These are phyloP conservation scores for Hericium coralloides DNA, from an alignment of 768 basidiomycete species.

Conservation along the genomic window DNA sequence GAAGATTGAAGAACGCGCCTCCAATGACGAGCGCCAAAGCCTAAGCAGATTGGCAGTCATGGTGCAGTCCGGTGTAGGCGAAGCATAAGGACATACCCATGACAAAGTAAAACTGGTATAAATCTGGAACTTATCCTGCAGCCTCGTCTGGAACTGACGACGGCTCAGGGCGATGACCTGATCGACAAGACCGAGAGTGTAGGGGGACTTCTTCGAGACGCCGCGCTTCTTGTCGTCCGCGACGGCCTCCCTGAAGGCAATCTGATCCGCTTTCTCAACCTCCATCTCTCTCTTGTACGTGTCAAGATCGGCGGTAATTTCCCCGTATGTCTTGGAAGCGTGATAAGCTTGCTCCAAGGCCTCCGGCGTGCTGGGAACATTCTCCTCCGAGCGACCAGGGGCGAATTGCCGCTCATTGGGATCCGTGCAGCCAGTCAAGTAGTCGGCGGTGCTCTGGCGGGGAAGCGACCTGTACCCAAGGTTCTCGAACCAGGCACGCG, in stretches of 20 bases:
- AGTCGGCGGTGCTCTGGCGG: conserved; percentile 86
- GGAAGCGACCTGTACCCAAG: conserved; percentile 70
- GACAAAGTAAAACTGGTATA: conserved; percentile 59
- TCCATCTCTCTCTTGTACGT: conserved; percentile 51
- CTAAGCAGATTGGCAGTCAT: neutral
- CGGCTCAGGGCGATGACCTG: conserved; percentile 67
- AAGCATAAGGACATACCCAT: conserved; percentile 44
- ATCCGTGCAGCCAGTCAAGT: conserved; percentile 78
- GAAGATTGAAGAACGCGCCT: conserved; percentile 65
- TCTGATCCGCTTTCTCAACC: conserved; percentile 56
- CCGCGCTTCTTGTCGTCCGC: conserved; percentile 71
- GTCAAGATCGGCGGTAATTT: conserved; percentile 37
- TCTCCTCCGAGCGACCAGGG: conserved; percentile 42
- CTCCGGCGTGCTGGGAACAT: conserved; percentile 61
- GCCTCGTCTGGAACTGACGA: conserved; percentile 62
- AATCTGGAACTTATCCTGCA: conserved; percentile 76
- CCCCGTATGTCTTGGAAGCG: conserved; percentile 34
- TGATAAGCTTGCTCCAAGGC: conserved; percentile 58
- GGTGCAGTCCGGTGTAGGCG: conserved; percentile 15
- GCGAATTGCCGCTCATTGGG: conserved; percentile 79
- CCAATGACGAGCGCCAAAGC: conserved; percentile 56
- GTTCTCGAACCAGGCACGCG: conserved; percentile 69
- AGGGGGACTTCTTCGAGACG: conserved; percentile 72
- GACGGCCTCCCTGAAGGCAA: conserved; percentile 71
- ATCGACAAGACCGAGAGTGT: conserved; percentile 70